Evolutionary conservation across 768 basidiomycete species (phyloP).

Genomic region (Macrolepiota fuliginosa): DNA sequence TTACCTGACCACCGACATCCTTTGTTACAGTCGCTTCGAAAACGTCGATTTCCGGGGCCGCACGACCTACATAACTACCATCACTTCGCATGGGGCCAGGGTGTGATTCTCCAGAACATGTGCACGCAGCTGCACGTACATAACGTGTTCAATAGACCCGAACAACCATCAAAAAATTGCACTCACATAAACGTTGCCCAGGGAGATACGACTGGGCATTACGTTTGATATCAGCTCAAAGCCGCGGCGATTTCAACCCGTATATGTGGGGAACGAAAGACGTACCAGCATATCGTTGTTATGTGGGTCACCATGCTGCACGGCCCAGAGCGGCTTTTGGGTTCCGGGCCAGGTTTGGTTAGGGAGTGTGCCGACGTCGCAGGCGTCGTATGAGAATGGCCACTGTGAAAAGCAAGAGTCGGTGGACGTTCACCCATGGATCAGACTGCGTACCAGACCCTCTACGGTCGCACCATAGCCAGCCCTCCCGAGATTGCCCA

Average conservation of each 20-base stretch:
- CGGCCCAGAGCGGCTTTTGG: slow-evolving; percentile 43
- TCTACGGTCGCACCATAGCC: slow-evolving; percentile 34
- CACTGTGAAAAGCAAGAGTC: slow-evolving; percentile 30
- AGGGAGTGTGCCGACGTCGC: slow-evolving; percentile 75
- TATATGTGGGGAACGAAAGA: not conserved
- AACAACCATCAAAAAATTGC: not conserved
- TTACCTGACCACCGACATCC: slow-evolving; percentile 26
- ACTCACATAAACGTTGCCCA: slow-evolving; percentile 45
- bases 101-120: slow-evolving; percentile 39
- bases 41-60: slow-evolving; percentile 67
- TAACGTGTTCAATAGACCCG: not conserved
- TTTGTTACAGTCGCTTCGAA: slow-evolving; percentile 48
- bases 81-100: slow-evolving; percentile 38
- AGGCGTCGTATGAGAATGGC: slow-evolving; percentile 70
- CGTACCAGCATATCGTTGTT: slow-evolving; percentile 36
- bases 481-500: slow-evolving; percentile 64
- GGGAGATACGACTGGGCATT: slow-evolving; percentile 58
- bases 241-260: no score
- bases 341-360: slow-evolving; percentile 72
- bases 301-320: slow-evolving; percentile 33
- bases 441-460: slow-evolving; percentile 42
- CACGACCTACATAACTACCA: slow-evolving; percentile 54
- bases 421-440: not conserved
- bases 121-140: slow-evolving; percentile 29
- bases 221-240: no score